These are phyloP conservation scores for Umbelopsis sp. DNA, from an alignment of 371 early-diverging fungal genomes.

Conservation along the genomic window DNA sequence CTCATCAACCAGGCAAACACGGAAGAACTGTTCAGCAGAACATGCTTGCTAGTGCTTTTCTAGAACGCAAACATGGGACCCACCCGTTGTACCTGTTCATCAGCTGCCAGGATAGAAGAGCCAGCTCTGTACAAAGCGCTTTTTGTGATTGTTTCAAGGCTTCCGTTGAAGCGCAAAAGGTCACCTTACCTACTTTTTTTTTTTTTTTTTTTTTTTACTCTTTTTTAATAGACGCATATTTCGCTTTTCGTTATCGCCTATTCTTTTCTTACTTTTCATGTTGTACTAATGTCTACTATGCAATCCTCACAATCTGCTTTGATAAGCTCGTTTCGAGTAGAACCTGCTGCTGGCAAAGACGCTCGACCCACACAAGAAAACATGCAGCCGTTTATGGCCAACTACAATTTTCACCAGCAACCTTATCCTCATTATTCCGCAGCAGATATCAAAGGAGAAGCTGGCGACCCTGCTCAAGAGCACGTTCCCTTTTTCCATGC, in stretches of 20 bases:
- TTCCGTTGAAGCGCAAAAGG: background rate
- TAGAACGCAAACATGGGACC: too few species aligned
- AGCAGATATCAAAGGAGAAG: background rate
- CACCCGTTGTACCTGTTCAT: background rate
- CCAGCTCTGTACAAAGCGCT: background rate
- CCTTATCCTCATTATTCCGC: conserved; percentile 13
- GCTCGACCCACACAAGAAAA: background rate
- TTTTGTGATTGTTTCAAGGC: conserved; percentile 14
- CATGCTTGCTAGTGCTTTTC: too few species aligned
- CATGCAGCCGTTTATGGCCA: background rate
- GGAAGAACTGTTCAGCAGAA: too few species aligned
- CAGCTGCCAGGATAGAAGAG: background rate
- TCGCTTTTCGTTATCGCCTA: background rate
- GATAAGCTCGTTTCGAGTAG: conserved; percentile 16
- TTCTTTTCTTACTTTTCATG: background rate
- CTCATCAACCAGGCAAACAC: background rate
- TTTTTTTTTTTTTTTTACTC: background rate
- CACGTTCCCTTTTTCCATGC: conserved; percentile 5
- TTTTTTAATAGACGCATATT: background rate
- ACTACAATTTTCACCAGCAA: conserved; percentile 6
- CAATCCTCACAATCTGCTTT: conserved; percentile 8
- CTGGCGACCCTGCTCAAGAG: background rate
- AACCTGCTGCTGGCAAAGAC: background rate
- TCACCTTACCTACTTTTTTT: conserved; percentile 6
- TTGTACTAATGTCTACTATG: conserved; percentile 3